Evolutionary conservation across 2,329 filamentous ascomycete genomes (phyloP).

Genomic region (Sporothrix schenckii): DNA sequence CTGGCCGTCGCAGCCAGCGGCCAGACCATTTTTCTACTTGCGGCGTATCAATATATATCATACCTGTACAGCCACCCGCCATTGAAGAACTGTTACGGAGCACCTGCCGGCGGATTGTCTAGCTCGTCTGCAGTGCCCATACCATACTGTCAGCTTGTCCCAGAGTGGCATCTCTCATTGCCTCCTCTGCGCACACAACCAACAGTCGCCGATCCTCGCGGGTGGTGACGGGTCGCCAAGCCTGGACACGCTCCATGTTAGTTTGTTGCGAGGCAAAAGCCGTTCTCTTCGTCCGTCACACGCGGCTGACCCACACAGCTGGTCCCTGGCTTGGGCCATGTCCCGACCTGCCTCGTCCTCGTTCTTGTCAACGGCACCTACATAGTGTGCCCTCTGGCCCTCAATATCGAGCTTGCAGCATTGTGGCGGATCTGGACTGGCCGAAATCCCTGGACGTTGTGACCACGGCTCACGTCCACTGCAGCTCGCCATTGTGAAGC

Average conservation of each 20-base stretch:
- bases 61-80: background rate
- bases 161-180: background rate
- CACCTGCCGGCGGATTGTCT: constrained; percentile 24
- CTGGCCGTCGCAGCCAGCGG: constrained; percentile 1
- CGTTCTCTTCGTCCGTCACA: background rate
- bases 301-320: constrained; percentile 2
- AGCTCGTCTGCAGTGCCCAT: background rate
- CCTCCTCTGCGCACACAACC: background rate
- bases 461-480: background rate
- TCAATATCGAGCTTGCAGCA: background rate
- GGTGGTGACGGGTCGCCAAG: constrained; percentile 21
- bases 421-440: background rate
- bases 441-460: background rate
- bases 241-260: background rate
- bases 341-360: background rate
- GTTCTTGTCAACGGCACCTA: too few relatives aligned
- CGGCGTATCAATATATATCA: background rate
- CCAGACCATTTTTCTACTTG: background rate
- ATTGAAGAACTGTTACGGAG: background rate
- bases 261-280: background rate
- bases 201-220: constrained; percentile 16
- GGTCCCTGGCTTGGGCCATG: constrained; percentile 5
- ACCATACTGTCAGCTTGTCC: background rate
- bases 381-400: too few relatives aligned
- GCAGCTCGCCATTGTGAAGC: background rate